phyloP scores from a whole-genome alignment of 2,329 filamentous ascomycete species.

The Mycocentrospora acerina region DNA sequence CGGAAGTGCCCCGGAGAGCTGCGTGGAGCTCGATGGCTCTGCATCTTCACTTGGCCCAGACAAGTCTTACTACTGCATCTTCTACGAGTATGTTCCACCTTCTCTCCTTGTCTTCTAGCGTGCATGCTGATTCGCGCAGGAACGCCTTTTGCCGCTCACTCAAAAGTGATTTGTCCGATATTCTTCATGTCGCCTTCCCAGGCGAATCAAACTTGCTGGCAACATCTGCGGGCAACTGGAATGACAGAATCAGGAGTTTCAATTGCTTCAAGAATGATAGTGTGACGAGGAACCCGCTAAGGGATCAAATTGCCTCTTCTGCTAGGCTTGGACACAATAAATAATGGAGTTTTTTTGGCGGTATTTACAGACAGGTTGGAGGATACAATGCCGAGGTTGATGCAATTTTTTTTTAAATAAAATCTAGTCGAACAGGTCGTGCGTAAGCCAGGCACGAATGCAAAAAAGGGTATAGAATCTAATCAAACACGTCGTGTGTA shows the following conservation, averaged over 20 bases:
- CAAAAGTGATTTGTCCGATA: constrained; percentile 7
- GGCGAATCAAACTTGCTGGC: constrained; percentile 17
- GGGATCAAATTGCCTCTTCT: too few relatives aligned
- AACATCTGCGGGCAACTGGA: constrained; percentile 17
- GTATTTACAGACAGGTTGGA: too few relatives aligned
- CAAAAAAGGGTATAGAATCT: too few relatives aligned
- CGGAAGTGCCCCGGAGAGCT: constrained; percentile 15
- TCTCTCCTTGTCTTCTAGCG: background rate
- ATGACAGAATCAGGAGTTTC: constrained; percentile 19
- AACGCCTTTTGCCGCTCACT: constrained; percentile 17
- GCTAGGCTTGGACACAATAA: too few relatives aligned
- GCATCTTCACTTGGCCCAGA: constrained; percentile 26
- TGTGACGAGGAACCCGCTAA: too few relatives aligned
- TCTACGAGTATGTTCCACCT: constrained; percentile 26
- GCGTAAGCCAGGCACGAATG: too few relatives aligned
- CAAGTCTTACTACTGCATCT: constrained; percentile 23
- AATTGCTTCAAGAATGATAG: constrained; percentile 9
- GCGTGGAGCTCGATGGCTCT: constrained; percentile 17
- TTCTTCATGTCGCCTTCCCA: constrained; percentile 12
- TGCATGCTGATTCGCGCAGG: constrained; percentile 5
- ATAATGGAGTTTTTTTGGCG: too few relatives aligned
- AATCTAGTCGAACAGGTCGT: too few relatives aligned
- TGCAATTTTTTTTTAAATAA: too few relatives aligned
- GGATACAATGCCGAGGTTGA: too few relatives aligned
- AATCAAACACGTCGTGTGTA: too few relatives aligned